Evolutionary conservation across 1,284 basidiomycete species (phyloP), one percentile per base, ranked within the genome.

Genomic region (Heterobasidion irregulare): DNA sequence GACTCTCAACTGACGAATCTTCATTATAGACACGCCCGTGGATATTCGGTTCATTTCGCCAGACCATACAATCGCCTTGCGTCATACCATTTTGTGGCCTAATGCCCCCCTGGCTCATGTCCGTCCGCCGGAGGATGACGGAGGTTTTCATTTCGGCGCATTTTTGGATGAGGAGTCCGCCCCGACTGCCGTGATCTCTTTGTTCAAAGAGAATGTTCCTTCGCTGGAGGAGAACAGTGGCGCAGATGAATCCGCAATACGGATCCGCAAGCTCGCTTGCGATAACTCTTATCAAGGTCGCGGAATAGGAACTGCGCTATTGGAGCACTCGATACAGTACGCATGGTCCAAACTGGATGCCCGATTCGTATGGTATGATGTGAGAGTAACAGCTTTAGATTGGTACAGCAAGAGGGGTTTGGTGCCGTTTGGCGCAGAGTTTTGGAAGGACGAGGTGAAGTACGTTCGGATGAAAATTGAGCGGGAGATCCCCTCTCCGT

Each of bases 191-290:
- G 76, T 82, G 50, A 76, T 83, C 56, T 84, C 81, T 16, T 63
- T 84, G 18, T 83, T 84, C 66, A 62, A 70, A 50, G 76, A 80
- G 56, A 58, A 70, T 41, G 58, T 75, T 26, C 58, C 58, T 45
- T 47, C 52, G 26, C 33, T 54, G 53, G 35, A 55, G 15, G 18
- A 38, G 8, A 26, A 32, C n/a, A n/a, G 8, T 16, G n/a, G 34
- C n/a, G 18, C 43, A 44, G 41, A 16, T 36, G 43, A 12, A 18
- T 10, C 48, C 34, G 64, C 72, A 2, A 73, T 74, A 32, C 75
- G 80, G n/a, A 83, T 84, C 65, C 72, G 80, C 57, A 84, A 84
- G 64, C 83, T 84, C 63, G 78, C 82, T 12, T 84, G 79, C 62
- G 69, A 75, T 47, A 68, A 71, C 26, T 58, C 63, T n/a, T 71